Evolutionary conservation across 306 rosid genomes (phyloP).

Genomic region (Cyclanthera cordifolia): DNA sequence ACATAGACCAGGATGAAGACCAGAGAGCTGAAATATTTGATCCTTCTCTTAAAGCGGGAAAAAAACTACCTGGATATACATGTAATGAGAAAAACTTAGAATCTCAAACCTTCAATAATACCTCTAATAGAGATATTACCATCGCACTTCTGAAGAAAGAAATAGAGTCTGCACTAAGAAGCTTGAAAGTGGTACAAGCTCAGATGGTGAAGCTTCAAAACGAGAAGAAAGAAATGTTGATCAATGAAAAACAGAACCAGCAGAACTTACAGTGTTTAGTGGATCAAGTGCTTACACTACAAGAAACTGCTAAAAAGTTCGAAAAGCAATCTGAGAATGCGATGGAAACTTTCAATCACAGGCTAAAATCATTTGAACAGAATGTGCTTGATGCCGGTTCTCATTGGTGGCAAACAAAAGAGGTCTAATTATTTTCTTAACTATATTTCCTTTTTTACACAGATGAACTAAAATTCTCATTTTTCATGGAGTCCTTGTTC

Average conservation of each 20-base stretch:
- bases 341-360: slow-evolving; percentile 40
- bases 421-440: slow-evolving; percentile 26
- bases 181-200: slow-evolving; percentile 63
- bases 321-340: slow-evolving; percentile 45
- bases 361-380: slow-evolving; percentile 35
- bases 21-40: slow-evolving; percentile 20
- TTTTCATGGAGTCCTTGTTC: neutral
- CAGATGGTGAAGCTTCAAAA: slow-evolving; percentile 60
- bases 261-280: slow-evolving; percentile 38
- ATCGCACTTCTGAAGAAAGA: slow-evolving; percentile 68
- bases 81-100: slow-evolving; percentile 17
- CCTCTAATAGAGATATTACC: slow-evolving; percentile 41
- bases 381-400: slow-evolving; percentile 43
- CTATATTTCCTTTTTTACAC: neutral
- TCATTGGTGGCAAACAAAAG: slow-evolving; percentile 42
- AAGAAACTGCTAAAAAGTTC: slow-evolving; percentile 36
- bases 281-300: slow-evolving; percentile 42
- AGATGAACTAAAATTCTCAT: neutral
- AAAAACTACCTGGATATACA: slow-evolving; percentile 12
- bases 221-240: slow-evolving; percentile 51
- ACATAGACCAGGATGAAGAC: slow-evolving; percentile 23
- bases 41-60: slow-evolving; percentile 21
- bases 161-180: slow-evolving; percentile 68
- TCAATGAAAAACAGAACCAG: slow-evolving; percentile 38
- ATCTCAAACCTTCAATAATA: slow-evolving; percentile 25